These are phyloP conservation scores for Eimeria acervulina DNA, from an alignment of 169 alveolate genomes.

Conservation along the genomic window DNA sequence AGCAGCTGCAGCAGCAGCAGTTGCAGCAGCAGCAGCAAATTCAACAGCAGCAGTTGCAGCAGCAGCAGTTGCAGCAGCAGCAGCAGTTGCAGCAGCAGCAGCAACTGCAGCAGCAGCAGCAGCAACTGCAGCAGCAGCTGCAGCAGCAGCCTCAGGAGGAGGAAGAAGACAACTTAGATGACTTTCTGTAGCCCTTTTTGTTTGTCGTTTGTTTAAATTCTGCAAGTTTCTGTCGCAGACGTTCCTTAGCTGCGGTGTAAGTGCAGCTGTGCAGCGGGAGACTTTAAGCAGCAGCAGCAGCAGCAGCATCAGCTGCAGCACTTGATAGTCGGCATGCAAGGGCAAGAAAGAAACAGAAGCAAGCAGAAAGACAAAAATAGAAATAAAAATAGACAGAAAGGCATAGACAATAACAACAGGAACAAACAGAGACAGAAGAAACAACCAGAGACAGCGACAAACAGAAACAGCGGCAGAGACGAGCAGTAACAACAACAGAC, in stretches of 20 bases:
- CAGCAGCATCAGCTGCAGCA: background rate
- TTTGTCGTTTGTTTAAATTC: background rate
- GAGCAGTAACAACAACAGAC: background rate
- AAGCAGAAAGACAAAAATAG: background rate
- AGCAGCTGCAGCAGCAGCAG: slow-evolving; percentile 29
- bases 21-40: slow-evolving; percentile 31
- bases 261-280: background rate
- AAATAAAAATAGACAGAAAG: background rate
- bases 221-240: background rate
- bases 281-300: background rate
- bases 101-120: slow-evolving; percentile 31
- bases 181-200: background rate
- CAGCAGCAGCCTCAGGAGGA: slow-evolving; percentile 33
- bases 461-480: background rate
- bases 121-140: slow-evolving; percentile 6
- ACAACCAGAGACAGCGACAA: background rate
- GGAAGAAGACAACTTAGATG: slow-evolving; percentile 36
- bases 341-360: background rate
- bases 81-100: background rate
- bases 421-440: background rate
- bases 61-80: background rate
- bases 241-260: background rate
- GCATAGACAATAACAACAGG: background rate
- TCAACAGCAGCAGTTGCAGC: too few species aligned
- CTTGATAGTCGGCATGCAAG: background rate